Percentiles rank a stretch among this genome's conserved stretches.
Conservation (phyloP, 441 rosid genomes). For the Viola pubescens region DNA sequence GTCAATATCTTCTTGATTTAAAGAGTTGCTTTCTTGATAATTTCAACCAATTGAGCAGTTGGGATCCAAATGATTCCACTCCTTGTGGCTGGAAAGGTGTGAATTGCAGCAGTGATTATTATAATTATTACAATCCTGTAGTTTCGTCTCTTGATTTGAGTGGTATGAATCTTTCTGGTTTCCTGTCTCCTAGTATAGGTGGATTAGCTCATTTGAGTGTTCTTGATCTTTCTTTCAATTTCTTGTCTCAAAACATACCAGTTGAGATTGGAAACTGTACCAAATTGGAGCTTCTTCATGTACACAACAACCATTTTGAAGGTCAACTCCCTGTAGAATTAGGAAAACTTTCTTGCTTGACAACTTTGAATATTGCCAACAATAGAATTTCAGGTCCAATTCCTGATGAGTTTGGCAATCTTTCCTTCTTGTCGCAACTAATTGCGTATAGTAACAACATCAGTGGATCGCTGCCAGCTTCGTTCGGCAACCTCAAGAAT, state of each 20-base stretch:
- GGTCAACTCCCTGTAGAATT: constrained; percentile 59
- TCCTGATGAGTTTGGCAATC: constrained; percentile 61
- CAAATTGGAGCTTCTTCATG: constrained; percentile 41
- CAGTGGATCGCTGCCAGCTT: constrained; percentile 57
- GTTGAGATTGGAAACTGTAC: constrained; percentile 64
- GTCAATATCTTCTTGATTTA: constrained; percentile 55
- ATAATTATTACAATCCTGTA: constrained; percentile 23
- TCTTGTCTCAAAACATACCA: constrained; percentile 50
- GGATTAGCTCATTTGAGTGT: constrained; percentile 44
- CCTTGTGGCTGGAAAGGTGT: constrained; percentile 90
- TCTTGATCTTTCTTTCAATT: constrained; percentile 71
- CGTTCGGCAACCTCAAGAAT: constrained; percentile 61
- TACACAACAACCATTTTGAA: constrained; percentile 62
- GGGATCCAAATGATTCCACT: constrained; percentile 60
- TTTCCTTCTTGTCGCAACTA: constrained; percentile 55
- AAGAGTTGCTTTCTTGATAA: constrained; percentile 49
- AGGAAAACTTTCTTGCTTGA: constrained; percentile 41
- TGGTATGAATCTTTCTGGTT: constrained; percentile 62
- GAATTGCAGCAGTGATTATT: constrained; percentile 36
- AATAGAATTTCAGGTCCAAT: constrained; percentile 69
- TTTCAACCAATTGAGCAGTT: constrained; percentile 36
- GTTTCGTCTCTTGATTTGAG: constrained; percentile 55
- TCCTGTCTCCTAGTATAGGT: constrained; percentile 63
- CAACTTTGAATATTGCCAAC: constrained; percentile 51
- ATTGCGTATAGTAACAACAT: constrained; percentile 70